Evolutionary conservation across 202 grass and related monocot species (phyloP).

Genomic region (Zizania palustris): DNA sequence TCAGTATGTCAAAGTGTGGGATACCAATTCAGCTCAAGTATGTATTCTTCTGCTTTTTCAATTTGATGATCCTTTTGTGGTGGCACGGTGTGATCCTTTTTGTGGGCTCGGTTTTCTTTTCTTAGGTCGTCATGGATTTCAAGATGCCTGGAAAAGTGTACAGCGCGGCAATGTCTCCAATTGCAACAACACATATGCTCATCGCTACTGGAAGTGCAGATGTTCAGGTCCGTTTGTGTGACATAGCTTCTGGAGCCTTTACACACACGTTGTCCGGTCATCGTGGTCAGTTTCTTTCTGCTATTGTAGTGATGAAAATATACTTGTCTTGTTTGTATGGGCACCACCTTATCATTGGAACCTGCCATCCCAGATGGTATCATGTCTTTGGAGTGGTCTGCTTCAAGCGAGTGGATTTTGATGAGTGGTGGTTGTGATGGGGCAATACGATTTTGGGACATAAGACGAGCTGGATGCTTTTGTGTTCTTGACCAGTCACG

Average conservation of each 20-base stretch:
- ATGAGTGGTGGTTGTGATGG: constrained; percentile 84
- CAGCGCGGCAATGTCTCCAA: constrained; percentile 65
- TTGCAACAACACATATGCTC: constrained; percentile 81
- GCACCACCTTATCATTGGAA: constrained; percentile 32
- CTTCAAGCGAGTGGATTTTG: constrained; percentile 83
- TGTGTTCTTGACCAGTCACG: constrained; percentile 78
- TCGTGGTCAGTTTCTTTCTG: constrained; percentile 65
- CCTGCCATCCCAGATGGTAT: constrained; percentile 74
- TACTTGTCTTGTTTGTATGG: constrained; percentile 15
- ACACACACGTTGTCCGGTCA: constrained; percentile 95
- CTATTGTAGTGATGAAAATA: constrained; percentile 34
- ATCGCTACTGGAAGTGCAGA: constrained; percentile 84
- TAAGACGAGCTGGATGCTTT: constrained; percentile 86
- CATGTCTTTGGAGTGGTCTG: constrained; percentile 95
- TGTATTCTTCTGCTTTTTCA: constrained; percentile 11
- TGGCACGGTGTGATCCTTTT: neutral
- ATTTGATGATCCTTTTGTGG: neutral
- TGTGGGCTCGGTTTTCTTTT: constrained; percentile 19
- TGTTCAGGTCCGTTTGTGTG: constrained; percentile 90
- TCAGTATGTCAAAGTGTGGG: constrained; percentile 89
- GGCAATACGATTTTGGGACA: constrained; percentile 97
- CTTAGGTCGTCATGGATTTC: constrained; percentile 81
- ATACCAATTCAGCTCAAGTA: constrained; percentile 89
- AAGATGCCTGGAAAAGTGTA: constrained; percentile 97
- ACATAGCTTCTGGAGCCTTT: constrained; percentile 92